Base-by-base conservation (phyloP, 1,139 yeast genomes). In the Protomyces inundatus region DNA sequence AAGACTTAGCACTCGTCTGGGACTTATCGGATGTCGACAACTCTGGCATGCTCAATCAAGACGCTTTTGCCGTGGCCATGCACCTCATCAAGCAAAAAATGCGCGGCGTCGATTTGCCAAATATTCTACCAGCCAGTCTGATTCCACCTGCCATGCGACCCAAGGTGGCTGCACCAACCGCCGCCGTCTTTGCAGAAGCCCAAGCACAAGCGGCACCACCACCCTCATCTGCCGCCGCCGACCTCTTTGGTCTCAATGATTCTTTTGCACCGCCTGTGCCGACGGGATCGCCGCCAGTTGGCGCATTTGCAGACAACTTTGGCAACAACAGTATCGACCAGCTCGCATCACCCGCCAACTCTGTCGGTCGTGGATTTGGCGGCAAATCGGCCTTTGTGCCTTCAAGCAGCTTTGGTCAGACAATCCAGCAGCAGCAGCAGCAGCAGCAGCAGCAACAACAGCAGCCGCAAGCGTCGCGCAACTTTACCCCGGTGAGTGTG, bases 21-120 rank as follows among this genome's bases (percentile, higher is more conserved):
- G 98, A 93, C 74, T 80, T 93, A 71, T 85, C 98, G 5, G 98
- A 95, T 74, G 82, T 90, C 67, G 88, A 89, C 70, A 90, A 90
- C 74, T 84, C 90, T 54, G 98, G 97, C 42, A 82, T 82, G 59
- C 89, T 95, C 72, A 81, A 89, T 51, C 85, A 82, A 71, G 79
- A 83, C 67, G 98, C 93, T 74, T 93, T 95, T 75, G 85, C 95
- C 1, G 87, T 93, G 72, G 98, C 98, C 12, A 87, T 93, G 87
- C 93, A 87, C 73, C 81, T 93, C 70, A 95, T 93, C 10, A 95
- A 90, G 75, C 89, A 86, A 75, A 87, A 84, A 71, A 79, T 90
- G 66, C 81, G 88, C 1, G 98, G 98, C 16, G 80, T 80, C 53
- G 84, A 81, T 35, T 79, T 93, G 68, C 98, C 98, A 1, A 82